A percentile compares a stretch with the other conserved stretches of the same genome.
phyloP scores from a whole-genome alignment of 306 rosid genomes.

The Carpinus fangiana region DNA sequence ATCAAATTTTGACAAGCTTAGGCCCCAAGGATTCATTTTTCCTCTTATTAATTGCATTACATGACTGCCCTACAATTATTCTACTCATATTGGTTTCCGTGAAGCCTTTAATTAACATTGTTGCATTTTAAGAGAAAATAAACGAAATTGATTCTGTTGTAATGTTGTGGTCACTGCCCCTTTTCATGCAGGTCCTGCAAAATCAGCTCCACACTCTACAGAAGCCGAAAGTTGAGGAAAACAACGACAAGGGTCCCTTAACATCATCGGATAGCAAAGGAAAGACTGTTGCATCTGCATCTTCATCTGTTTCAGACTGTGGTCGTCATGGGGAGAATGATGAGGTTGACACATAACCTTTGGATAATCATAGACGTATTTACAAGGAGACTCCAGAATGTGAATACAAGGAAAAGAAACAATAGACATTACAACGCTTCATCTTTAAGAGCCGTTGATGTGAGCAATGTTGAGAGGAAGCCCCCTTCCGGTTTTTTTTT shows the following conservation, averaged over 20 bases:
- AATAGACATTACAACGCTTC: neutral
- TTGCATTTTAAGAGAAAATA: neutral
- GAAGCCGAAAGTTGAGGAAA: conserved; percentile 37
- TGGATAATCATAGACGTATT: neutral
- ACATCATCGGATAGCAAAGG: conserved; percentile 53
- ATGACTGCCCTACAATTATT: neutral
- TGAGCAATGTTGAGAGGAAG: neutral
- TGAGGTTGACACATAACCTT: conserved; percentile 1
- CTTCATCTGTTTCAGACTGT: conserved; percentile 35
- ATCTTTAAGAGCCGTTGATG: neutral
- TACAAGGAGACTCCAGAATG: neutral
- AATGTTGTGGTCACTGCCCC: neutral
- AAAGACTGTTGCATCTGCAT: conserved; percentile 40
- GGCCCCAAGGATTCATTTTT: neutral
- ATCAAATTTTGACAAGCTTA: neutral
- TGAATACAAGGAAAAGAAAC: conserved; percentile 14
- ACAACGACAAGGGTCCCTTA: conserved; percentile 23
- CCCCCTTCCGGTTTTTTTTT: neutral
- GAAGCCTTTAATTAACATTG: neutral
- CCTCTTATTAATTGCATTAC: neutral
- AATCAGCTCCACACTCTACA: conserved; percentile 61
- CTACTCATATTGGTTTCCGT: neutral
- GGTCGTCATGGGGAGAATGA: conserved; percentile 27
- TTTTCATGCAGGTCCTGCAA: conserved; percentile 52
- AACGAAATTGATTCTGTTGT: neutral